Base-by-base conservation (phyloP, 2,329 filamentous ascomycete genomes). In the Fusarium newnesense region DNA sequence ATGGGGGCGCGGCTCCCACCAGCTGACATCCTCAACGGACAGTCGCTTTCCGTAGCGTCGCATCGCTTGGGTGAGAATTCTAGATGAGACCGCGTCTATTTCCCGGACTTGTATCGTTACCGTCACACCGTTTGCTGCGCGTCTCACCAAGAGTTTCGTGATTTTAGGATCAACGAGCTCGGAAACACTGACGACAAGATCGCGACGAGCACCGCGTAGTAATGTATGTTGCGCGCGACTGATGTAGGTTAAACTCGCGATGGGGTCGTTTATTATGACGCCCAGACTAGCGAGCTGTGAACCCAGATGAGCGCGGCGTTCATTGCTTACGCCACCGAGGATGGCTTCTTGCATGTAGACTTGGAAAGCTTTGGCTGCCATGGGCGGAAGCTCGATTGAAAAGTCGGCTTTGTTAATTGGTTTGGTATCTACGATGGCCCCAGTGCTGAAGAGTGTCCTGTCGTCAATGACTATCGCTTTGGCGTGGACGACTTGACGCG, bases 351-450 rank as follows among this genome's bases (percentile, higher is more conserved):
- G 24, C 18, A 66, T 49, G 10, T 58, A 66, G 5, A 54, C 2
- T 5, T 16, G 47, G 5, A 65, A 65, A 2, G 36, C 42, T 24
- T 49, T 49, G 2, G 60, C 36, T 10, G 63, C 60, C 0, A 4
- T 9, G 3, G 36, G 30, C 5, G 60, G 42, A 15, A 66, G 60
- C 21, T 65, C 60, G 15, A 65, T 66, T 2, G 60, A 65, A 0
- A 65, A 58, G 8, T 66, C 63, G 8, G 60, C 60, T 19, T 66
- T 65, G 24, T 66, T 21, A 19, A 49, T 65, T 1, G 60, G 63
- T 2, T 43, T 64, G 4, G 63, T 65, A 5, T 66, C 60, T 4
- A 65, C 30, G 4, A 66, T 50, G 9, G 60, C 64, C 1, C 64
- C 60, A 1, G 49, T 66, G 19, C 37, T 65, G 15, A 66, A 65